A percentile compares a stretch with the other conserved stretches of the same genome.
phyloP scores from a whole-genome alignment of 2,329 filamentous ascomycete species.

The Trichoderma atroviride region DNA sequence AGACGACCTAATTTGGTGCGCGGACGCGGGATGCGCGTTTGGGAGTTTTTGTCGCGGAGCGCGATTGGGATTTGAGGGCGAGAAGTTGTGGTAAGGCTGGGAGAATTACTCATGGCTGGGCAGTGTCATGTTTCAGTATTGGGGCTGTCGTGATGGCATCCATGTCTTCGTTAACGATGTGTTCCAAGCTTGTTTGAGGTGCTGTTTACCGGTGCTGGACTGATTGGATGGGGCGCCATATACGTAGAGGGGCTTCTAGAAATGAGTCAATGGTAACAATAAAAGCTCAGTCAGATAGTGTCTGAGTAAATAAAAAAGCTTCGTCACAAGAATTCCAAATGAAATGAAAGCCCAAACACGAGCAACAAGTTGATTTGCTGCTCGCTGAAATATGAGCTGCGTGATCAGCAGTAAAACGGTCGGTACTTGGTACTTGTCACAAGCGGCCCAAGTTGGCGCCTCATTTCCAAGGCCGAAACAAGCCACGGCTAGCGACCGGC shows the following conservation, averaged over 20 bases:
- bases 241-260: background rate
- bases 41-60: conserved; percentile 3
- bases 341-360: background rate
- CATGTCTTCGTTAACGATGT: background rate
- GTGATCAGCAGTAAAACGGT: background rate
- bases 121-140: background rate
- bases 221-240: background rate
- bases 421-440: background rate
- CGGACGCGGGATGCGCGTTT: conserved; percentile 23
- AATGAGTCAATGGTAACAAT: background rate
- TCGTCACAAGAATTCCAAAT: background rate
- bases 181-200: background rate
- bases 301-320: background rate
- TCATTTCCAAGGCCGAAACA: conserved; percentile 9
- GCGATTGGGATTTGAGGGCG: conserved; percentile 1
- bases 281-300: background rate
- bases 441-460: conserved; percentile 9
- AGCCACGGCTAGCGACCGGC: conserved; percentile 1
- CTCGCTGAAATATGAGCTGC: background rate
- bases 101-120: background rate
- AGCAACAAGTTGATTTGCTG: background rate
- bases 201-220: too few relatives aligned
- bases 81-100: background rate
- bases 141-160: background rate
- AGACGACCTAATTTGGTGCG: conserved; percentile 6